Conservation (phyloP, 306 rosid genomes). For the Malus asiatica region DNA sequence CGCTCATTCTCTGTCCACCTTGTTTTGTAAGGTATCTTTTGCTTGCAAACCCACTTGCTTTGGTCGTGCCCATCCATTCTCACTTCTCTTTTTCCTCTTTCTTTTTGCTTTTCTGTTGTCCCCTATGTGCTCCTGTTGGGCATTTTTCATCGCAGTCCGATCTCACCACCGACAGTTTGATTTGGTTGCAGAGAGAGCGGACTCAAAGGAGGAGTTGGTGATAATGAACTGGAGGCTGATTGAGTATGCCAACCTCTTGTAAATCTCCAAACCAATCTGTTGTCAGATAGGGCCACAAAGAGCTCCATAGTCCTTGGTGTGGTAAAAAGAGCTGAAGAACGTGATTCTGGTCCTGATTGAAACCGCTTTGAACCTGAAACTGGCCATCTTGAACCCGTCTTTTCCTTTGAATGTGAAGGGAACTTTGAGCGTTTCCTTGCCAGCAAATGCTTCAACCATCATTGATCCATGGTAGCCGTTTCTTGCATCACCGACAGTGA, state of each 20-base stretch:
- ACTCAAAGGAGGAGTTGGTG: not conserved
- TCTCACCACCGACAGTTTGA: slow-evolving; percentile 15
- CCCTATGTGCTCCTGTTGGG: too few relatives aligned
- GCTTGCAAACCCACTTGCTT: too few relatives aligned
- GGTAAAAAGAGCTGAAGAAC: slow-evolving; percentile 86
- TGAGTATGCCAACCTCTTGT: too few relatives aligned
- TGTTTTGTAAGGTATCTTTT: too few relatives aligned
- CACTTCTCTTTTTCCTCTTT: too few relatives aligned
- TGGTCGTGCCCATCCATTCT: too few relatives aligned
- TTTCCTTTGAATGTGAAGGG: slow-evolving; percentile 73
- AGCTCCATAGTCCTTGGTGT: slow-evolving; percentile 81
- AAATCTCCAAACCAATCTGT: too few relatives aligned
- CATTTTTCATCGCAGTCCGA: not conserved
- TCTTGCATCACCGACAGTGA: slow-evolving; percentile 71
- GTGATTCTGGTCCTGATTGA: slow-evolving; percentile 70
- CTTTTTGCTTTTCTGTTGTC: too few relatives aligned
- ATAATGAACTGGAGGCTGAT: not conserved
- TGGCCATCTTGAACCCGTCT: slow-evolving; percentile 47
- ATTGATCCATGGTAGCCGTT: slow-evolving; percentile 93
- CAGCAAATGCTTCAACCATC: slow-evolving; percentile 93
- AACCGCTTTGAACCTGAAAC: slow-evolving; percentile 60
- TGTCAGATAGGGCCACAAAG: slow-evolving; percentile 73
- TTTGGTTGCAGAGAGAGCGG: not conserved
- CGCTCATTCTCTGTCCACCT: too few relatives aligned
- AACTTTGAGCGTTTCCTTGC: slow-evolving; percentile 59